These are phyloP conservation scores for Colletotrichum sidae DNA, from an alignment of 2,329 filamentous ascomycete species.

Conservation along the genomic window DNA sequence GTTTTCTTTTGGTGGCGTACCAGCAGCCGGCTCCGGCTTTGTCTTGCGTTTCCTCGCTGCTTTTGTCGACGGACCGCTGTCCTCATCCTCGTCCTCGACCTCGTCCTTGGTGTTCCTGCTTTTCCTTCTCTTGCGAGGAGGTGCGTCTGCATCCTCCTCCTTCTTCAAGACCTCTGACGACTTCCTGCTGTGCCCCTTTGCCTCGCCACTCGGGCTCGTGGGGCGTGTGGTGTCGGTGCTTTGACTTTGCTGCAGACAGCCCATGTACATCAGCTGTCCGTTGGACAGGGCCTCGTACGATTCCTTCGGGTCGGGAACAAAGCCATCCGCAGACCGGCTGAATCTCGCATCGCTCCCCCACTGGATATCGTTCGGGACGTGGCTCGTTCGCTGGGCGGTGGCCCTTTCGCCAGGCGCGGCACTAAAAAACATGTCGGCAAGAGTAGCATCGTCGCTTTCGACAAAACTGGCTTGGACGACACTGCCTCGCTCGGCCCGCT, in stretches of 20 bases:
- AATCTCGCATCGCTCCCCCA: slow-evolving; percentile 80
- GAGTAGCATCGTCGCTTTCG: slow-evolving; percentile 49
- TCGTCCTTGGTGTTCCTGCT: slow-evolving; percentile 60
- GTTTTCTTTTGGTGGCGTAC: slow-evolving; percentile 48
- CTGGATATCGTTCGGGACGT: slow-evolving; percentile 59
- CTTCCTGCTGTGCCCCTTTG: slow-evolving; percentile 41
- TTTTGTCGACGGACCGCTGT: slow-evolving; percentile 46
- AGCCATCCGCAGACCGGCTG: slow-evolving; percentile 63
- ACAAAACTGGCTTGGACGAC: slow-evolving; percentile 41
- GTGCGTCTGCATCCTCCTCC: slow-evolving; percentile 53
- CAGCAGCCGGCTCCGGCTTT: slow-evolving; percentile 52
- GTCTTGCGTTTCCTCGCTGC: slow-evolving; percentile 60
- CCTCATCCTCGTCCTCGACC: slow-evolving; percentile 55
- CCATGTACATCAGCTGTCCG: slow-evolving; percentile 66
- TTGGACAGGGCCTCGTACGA: slow-evolving; percentile 68
- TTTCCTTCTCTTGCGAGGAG: slow-evolving; percentile 66
- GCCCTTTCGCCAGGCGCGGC: slow-evolving; percentile 37
- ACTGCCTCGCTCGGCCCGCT: slow-evolving; percentile 51
- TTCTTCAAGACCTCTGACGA: slow-evolving; percentile 44
- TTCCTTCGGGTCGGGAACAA: slow-evolving; percentile 68
- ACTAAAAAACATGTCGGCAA: slow-evolving; percentile 57
- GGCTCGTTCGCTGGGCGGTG: slow-evolving; percentile 40
- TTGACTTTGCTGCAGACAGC: slow-evolving; percentile 66
- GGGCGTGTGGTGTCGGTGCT: slow-evolving; percentile 71
- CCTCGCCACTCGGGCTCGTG: slow-evolving; percentile 61